These are phyloP conservation scores for Climacium dendroides DNA, from an alignment of 225 moss, liverwort and hornwort genomes.

Conservation along the genomic window DNA sequence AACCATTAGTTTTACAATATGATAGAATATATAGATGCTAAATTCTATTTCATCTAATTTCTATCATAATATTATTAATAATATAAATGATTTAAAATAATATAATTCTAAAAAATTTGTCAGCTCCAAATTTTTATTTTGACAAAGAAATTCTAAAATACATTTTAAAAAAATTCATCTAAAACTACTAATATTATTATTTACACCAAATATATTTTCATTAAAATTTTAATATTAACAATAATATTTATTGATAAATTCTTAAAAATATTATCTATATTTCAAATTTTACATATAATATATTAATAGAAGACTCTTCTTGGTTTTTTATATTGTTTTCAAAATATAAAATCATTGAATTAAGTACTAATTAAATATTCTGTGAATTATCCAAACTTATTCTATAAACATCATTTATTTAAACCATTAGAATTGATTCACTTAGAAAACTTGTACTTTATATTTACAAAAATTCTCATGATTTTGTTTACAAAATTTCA, in stretches of 20 bases:
- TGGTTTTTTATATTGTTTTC: background rate
- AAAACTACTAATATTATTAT: background rate
- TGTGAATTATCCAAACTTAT: fast-evolving
- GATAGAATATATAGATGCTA: too few species aligned
- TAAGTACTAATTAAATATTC: background rate
- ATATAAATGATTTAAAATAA: background rate
- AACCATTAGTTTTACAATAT: background rate
- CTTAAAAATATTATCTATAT: too few species aligned
- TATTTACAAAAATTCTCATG: too few species aligned
- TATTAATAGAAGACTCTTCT: background rate
- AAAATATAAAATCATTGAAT: background rate
- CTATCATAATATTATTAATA: too few species aligned
- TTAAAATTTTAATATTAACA: too few species aligned
- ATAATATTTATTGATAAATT: background rate
- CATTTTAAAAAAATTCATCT: background rate
- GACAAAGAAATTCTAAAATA: background rate
- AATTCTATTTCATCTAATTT: too few species aligned
- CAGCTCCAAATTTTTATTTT: background rate
- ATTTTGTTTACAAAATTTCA: background rate
- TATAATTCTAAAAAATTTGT: too few species aligned
- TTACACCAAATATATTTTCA: too few species aligned
- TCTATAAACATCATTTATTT: fast-evolving
- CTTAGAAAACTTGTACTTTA: background rate
- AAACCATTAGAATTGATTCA: background rate
- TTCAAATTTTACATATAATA: background rate